Evolutionary conservation across 352 stramenopile genomes (phyloP), one percentile per base, ranked within the genome.

Genomic region (Sclerospora graminicola): DNA sequence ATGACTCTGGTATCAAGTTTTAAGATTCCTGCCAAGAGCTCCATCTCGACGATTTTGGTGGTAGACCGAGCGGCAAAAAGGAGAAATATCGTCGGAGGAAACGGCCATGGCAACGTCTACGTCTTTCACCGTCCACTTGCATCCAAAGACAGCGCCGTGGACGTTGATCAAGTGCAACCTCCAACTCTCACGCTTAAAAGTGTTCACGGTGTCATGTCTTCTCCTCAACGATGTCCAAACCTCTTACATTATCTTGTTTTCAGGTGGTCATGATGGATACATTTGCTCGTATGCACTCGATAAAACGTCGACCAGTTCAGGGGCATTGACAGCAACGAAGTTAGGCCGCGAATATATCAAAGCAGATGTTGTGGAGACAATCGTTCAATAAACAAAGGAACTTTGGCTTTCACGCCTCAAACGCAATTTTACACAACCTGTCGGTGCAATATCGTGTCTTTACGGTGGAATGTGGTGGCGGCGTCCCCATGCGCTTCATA

Each of bases 191-290:
- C 79, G 6, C 38, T 86, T 6, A 76, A 67, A 41, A 54, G 63
- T 21, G 54, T 73, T 14, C 76, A 90, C 85, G 40, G 73, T 92
- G 32, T 59, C 82, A 23, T 70, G 69, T 14, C 36, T 91, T 18
- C 14, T 85, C 24, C 50, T 72, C 14, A 14, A 33, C 5, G 23
- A 48, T 37, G 10, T 24, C 31, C n/a, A 41, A 39, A 45, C 23
- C 14, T 41, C 42, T 8, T 9, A 46, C 15, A n/a, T 33, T 6
- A 26, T 75, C 16, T 29, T 89, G 41, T 55, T 83, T 37, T 86
- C 77, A 8, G 73, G 77, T 16, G 80, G 82, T n/a, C 78, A 92
- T 47, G 82, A 94, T 32, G 82, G 82, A 8, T 86, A 84, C 48
- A 83, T 93, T 47, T 86, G 69, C 51, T 72, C 62, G 9, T 81